These are phyloP conservation scores for Botryotinia calthae DNA, from an alignment of 2,329 filamentous ascomycete genomes.

Conservation along the genomic window DNA sequence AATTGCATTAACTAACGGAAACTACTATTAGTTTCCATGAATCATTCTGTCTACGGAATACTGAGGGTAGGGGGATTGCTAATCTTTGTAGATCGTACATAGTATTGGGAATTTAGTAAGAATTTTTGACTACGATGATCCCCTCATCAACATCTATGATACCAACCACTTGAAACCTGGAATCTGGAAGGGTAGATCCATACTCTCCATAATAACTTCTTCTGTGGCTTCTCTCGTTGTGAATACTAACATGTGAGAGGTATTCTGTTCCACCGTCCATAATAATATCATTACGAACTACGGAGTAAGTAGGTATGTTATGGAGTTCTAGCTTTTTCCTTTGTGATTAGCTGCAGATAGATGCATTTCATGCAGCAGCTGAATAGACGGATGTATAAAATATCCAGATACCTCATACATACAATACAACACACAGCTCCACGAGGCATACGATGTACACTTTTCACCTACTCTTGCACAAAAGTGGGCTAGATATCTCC, in stretches of 20 bases:
- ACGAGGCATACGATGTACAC: neutral
- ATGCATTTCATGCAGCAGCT: neutral
- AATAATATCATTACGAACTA: neutral
- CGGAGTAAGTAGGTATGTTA: too few species aligned
- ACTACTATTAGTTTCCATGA: neutral
- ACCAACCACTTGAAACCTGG: neutral
- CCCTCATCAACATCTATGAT: neutral
- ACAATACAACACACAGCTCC: neutral
- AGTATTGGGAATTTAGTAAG: neutral
- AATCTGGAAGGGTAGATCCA: neutral
- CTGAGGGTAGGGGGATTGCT: neutral
- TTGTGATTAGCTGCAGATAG: neutral
- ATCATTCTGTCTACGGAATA: neutral
- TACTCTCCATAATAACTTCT: neutral
- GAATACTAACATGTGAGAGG: neutral
- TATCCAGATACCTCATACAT: neutral
- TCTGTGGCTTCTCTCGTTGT: neutral
- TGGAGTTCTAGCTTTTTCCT: neutral
- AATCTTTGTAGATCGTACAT: neutral
- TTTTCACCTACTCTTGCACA: neutral
- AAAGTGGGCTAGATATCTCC: neutral
- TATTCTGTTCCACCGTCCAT: neutral
- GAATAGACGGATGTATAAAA: neutral
- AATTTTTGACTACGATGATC: neutral
- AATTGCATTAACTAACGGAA: neutral